phyloP scores from a whole-genome alignment of 148 eudicot genomes.

The Fagopyrum esculentum region DNA sequence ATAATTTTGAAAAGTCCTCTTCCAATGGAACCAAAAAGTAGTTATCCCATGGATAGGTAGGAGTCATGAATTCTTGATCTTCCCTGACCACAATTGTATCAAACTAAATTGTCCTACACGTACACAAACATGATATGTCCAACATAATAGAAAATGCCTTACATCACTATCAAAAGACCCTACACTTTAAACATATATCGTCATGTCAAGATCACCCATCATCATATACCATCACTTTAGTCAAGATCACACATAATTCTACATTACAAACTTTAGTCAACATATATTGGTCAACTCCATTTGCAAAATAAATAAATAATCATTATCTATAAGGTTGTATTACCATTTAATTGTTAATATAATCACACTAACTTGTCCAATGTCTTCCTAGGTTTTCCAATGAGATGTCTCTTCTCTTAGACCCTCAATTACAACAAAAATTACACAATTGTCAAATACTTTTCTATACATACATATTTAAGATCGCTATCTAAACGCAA shows the following conservation, averaged over 20 bases:
- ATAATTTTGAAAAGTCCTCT: too few species aligned
- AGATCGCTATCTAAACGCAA: too few species aligned
- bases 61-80: too few species aligned
- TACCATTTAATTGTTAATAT: neutral
- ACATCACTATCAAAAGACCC: neutral
- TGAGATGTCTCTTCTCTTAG: too few species aligned
- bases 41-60: too few species aligned
- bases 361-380: neutral
- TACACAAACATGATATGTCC: neutral
- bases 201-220: neutral
- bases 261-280: neutral
- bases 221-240: neutral
- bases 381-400: neutral
- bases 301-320: too few species aligned
- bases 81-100: too few species aligned
- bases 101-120: too few species aligned
- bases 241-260: neutral
- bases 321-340: neutral
- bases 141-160: neutral
- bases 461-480: too few species aligned
- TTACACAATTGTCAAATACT: too few species aligned
- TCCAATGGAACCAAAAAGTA: too few species aligned
- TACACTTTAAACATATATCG: neutral
- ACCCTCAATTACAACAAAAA: too few species aligned
- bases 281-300: neutral